phyloP scores from a whole-genome alignment of 2,329 filamentous ascomycete species.

The Fusarium keratoplasticum region DNA sequence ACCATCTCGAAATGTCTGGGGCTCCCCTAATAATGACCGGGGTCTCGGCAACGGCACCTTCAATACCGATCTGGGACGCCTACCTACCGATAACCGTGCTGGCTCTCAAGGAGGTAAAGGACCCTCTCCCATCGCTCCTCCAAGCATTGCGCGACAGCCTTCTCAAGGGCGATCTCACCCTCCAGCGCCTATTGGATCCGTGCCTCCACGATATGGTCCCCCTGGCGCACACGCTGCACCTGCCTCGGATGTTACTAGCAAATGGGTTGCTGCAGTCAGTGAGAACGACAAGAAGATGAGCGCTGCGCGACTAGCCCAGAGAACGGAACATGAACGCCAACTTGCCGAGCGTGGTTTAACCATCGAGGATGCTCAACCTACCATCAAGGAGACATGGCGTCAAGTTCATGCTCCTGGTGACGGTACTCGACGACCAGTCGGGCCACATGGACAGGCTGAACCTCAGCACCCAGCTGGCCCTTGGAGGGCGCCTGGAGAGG shows the following conservation, averaged over 20 bases:
- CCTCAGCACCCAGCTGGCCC: slow-evolving; percentile 43
- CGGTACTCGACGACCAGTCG: slow-evolving; percentile 48
- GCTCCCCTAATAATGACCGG: slow-evolving; percentile 76
- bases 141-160: slow-evolving; percentile 41
- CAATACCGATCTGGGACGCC: slow-evolving; percentile 67
- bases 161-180: slow-evolving; percentile 46
- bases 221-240: slow-evolving; percentile 46
- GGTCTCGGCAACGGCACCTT: slow-evolving; percentile 85
- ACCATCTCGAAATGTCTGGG: slow-evolving; percentile 75
- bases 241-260: slow-evolving; percentile 51
- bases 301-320: slow-evolving; percentile 53
- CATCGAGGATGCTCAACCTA: slow-evolving; percentile 58
- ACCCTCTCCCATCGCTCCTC: slow-evolving; percentile 60
- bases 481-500: slow-evolving; percentile 49
- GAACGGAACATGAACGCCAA: slow-evolving; percentile 56
- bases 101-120: slow-evolving; percentile 49
- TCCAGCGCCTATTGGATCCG: slow-evolving; percentile 49
- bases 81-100: slow-evolving; percentile 52
- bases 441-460: slow-evolving; percentile 42
- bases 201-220: slow-evolving; percentile 44
- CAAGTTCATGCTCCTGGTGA: slow-evolving; percentile 54
- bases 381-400: slow-evolving; percentile 67
- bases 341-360: slow-evolving; percentile 58
- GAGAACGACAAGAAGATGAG: slow-evolving; percentile 60
- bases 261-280: slow-evolving; percentile 57